phyloP scores from a whole-genome alignment of 345 rosid species.

The Salix purpurea region DNA sequence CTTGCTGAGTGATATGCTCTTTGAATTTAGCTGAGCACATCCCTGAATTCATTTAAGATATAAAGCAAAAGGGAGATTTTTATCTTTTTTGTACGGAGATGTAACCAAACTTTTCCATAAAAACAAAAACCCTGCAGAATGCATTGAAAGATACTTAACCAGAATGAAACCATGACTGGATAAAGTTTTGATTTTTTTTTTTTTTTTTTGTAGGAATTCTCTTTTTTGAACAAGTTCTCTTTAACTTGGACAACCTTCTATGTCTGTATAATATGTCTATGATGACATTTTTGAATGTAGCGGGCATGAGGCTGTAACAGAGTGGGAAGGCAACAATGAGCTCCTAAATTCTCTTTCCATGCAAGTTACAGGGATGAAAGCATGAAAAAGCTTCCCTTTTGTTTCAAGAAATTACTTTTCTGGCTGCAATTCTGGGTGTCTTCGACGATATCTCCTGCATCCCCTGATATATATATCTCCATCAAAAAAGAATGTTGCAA shows the following conservation, averaged over 20 bases:
- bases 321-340: not conserved
- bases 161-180: not conserved
- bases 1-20: not conserved
- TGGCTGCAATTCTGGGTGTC: not conserved
- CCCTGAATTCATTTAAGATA: not conserved
- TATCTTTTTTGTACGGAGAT: too few relatives aligned
- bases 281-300: not conserved
- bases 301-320: too few relatives aligned
- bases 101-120: too few relatives aligned
- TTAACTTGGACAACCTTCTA: not conserved
- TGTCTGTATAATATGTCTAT: not conserved
- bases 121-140: not conserved
- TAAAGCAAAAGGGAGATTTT: not conserved
- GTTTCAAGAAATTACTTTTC: constrained; percentile 1
- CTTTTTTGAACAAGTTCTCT: not conserved
- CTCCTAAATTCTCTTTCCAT: not conserved
- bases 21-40: not conserved
- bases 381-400: not conserved
- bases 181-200: not conserved
- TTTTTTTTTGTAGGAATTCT: too few relatives aligned
- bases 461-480: too few relatives aligned
- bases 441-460: not conserved
- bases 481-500: too few relatives aligned
- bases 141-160: not conserved
- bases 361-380: not conserved